A percentile compares a stretch with the other conserved stretches of the same genome.
These are phyloP conservation scores for Penicillium daleae DNA, from an alignment of 495 filamentous ascomycete genomes.

Conservation along the genomic window DNA sequence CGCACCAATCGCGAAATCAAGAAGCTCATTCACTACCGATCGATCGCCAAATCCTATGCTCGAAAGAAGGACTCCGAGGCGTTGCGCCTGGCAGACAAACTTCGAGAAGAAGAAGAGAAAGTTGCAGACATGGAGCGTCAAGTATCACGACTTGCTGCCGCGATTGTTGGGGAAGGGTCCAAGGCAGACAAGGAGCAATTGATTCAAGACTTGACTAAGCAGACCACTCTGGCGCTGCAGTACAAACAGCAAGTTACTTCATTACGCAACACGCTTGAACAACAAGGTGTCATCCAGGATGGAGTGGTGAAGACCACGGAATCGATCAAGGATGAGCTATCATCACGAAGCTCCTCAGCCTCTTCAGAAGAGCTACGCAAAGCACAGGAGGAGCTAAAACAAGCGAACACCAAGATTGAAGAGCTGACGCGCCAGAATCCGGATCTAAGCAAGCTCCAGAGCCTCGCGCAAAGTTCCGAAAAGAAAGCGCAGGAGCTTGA, in stretches of 20 bases:
- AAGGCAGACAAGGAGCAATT: conserved; percentile 54
- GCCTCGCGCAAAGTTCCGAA: conserved; percentile 66
- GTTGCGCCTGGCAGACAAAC: conserved; percentile 67
- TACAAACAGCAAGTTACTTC: conserved; percentile 70
- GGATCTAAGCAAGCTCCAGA: conserved; percentile 52
- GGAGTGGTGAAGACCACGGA: conserved; percentile 47
- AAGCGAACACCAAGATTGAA: conserved; percentile 62
- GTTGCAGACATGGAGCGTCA: conserved; percentile 57
- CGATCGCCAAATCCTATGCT: conserved; percentile 84
- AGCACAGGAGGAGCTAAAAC: conserved; percentile 53
- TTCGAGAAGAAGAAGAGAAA: conserved; percentile 65
- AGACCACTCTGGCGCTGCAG: conserved; percentile 67
- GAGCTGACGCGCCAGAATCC: conserved; percentile 59
- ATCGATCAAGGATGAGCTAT: conserved; percentile 51
- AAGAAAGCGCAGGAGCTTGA: conserved; percentile 64
- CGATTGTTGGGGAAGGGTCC: conserved; percentile 51
- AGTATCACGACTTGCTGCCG: conserved; percentile 62
- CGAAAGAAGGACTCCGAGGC: conserved; percentile 86
- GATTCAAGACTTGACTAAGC: conserved; percentile 63
- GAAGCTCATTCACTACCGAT: conserved; percentile 77
- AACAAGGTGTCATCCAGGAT: conserved; percentile 46
- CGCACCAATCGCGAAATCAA: conserved; percentile 80
- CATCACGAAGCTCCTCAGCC: conserved; percentile 44
- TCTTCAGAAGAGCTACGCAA: conserved; percentile 47
- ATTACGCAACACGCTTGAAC: conserved; percentile 58